Conservation (phyloP, 768 basidiomycete genomes). For the Leccinum variicolor region DNA sequence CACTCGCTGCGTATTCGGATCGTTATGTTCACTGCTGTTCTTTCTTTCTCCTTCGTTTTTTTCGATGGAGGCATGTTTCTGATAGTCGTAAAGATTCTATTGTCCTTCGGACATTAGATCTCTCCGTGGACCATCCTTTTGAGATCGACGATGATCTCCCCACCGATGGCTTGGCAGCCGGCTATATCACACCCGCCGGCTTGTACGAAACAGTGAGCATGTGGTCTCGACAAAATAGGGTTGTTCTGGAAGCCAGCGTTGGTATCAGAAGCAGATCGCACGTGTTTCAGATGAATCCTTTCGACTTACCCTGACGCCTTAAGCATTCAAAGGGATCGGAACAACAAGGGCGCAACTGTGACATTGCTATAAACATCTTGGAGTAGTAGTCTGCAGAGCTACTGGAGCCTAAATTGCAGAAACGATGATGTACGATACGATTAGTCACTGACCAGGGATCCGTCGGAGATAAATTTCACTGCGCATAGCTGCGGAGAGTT, state of each 20-base stretch:
- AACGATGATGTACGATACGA: background rate
- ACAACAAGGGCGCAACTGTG: background rate
- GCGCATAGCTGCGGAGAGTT: background rate
- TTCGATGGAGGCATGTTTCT: too few species aligned
- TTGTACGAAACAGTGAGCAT: background rate
- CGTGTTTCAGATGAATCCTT: background rate
- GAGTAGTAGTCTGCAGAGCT: background rate
- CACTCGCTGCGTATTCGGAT: too few species aligned
- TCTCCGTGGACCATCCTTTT: background rate
- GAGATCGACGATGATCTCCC: background rate
- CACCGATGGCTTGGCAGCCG: background rate
- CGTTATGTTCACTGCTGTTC: too few species aligned
- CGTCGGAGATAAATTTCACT: background rate
- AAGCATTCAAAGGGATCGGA: background rate
- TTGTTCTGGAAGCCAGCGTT: background rate
- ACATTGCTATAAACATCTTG: background rate
- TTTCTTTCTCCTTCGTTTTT: background rate
- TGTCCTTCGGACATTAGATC: background rate
- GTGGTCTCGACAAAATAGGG: background rate
- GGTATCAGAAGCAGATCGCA: background rate
- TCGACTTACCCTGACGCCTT: background rate
- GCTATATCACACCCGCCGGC: background rate
- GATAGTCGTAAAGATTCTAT: background rate
- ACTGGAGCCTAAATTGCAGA: background rate
- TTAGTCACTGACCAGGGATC: background rate